Base-by-base conservation (phyloP, 306 rosid species). In the Citrullus mucosospermus region DNA sequence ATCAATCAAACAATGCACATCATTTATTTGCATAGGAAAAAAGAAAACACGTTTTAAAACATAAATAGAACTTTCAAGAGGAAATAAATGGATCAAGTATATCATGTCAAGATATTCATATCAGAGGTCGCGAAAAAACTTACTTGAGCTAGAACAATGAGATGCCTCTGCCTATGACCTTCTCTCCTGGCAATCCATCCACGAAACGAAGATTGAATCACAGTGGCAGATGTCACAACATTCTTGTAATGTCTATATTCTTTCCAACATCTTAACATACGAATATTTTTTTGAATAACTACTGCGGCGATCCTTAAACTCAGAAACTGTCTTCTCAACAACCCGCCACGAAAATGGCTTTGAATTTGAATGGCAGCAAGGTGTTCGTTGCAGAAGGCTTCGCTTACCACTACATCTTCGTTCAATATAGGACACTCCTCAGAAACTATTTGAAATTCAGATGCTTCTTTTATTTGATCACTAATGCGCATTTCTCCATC, bases 111-210 rank as follows among this genome's bases (percentile, higher is more conserved):
- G 70, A 79, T 50, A 68, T 76, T 73, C 34, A 39, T 12, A 54
- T 48, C 30, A 46, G 22, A 38, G 16, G 76, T 78, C 34, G 9
- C 59, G 28, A 8, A 48, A 79, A 18, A 6, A 70, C 93, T 88
- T 88, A 93, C 98, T 86, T 93, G 98, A 85, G 92, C 88, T 68
- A 80, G 82, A 79, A 85, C 44, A 76, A 91, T 87, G 72, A 78
- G 82, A 83, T 81, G 89, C 86, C 76, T 88, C 32, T 60, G 82
- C 50, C 78, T 74, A 79, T 77, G 75, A 57, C 85, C 87, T 80
- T 74, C 85, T 84, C 86, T 93, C 81, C 82, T 84, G 76, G 84
- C 87, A 88, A 90, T 72, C 88, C 94, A 87, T 56, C 89, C 90
- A 69, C 93, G 93, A 15, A 81, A 82, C 68, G 59, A 88, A 57